phyloP scores from a whole-genome alignment of 345 rosid genomes.

The Ailanthus altissimus region DNA sequence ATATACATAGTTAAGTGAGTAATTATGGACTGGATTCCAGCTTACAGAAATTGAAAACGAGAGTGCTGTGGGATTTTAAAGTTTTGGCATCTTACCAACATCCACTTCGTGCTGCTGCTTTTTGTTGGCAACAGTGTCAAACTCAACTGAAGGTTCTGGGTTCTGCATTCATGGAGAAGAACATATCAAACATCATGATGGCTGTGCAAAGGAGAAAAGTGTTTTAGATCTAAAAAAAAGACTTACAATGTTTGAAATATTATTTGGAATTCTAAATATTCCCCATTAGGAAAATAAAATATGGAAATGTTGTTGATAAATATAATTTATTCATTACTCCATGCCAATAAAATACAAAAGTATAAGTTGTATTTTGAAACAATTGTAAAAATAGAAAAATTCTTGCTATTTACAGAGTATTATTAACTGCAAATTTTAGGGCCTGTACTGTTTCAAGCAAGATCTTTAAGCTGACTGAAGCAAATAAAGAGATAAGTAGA shows the following conservation, averaged over 20 bases:
- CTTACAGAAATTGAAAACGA: conserved; percentile 7
- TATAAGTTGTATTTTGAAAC: neutral
- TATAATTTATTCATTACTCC: neutral
- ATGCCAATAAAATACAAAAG: neutral
- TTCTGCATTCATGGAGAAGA: conserved; percentile 47
- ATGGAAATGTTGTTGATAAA: neutral
- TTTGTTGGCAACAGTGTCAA: conserved; percentile 78
- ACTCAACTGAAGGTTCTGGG: conserved; percentile 86
- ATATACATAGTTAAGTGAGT: conserved; percentile 7
- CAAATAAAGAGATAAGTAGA: conserved; percentile 5
- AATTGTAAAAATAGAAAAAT: neutral
- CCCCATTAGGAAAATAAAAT: neutral
- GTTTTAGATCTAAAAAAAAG: neutral
- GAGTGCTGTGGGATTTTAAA: neutral
- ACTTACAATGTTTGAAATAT: neutral
- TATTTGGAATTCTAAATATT: neutral
- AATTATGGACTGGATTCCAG: conserved; percentile 1
- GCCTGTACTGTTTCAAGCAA: neutral
- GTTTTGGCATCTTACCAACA: conserved; percentile 68
- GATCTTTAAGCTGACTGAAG: neutral
- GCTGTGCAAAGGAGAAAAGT: neutral
- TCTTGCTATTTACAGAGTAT: neutral
- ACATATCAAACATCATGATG: neutral
- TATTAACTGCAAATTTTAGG: neutral
- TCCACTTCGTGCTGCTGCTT: conserved; percentile 95